Evolutionary conservation across 75 land plant species (phyloP).

Genomic region (Picea glauca): DNA sequence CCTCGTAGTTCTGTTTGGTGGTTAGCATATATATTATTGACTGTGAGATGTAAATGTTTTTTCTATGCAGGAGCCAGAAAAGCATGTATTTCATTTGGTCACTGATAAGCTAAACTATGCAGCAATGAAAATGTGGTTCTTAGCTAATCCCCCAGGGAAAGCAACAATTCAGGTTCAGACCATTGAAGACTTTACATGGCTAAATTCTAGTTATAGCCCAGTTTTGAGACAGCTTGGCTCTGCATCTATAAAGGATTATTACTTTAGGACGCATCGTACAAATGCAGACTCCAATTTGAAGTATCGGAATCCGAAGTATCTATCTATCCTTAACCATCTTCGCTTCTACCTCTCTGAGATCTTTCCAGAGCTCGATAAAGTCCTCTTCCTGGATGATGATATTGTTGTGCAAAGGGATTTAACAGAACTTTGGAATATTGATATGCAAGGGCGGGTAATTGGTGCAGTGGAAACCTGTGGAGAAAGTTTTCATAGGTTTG

Average conservation of each 20-base stretch:
- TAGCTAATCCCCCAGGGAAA: conserved; percentile 57
- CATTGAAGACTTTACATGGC: conserved; percentile 64
- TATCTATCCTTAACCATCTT: conserved; percentile 73
- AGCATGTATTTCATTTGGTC: conserved; percentile 77
- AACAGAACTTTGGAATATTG: conserved; percentile 44
- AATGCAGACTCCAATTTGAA: conserved; percentile 60
- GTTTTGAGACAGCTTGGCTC: conserved; percentile 61
- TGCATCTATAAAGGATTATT: conserved; percentile 62
- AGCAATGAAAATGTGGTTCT: conserved; percentile 85
- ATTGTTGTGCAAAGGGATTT: conserved; percentile 59
- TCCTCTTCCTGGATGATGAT: conserved; percentile 66
- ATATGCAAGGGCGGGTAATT: conserved; percentile 58
- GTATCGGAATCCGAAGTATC: conserved; percentile 66
- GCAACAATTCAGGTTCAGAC: conserved; percentile 71
- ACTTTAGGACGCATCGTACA: conserved; percentile 43
- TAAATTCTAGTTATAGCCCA: conserved; percentile 70
- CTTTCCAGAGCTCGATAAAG: conserved; percentile 57
- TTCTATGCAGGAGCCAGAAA: conserved; percentile 51
- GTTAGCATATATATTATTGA: neutral
- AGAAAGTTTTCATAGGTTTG: conserved; percentile 54
- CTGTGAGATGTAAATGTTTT: neutral
- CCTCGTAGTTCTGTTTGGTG: neutral
- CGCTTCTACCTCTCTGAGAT: conserved; percentile 69
- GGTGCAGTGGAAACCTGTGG: conserved; percentile 69
- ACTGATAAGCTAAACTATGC: conserved; percentile 74